phyloP scores from a whole-genome alignment of 1,284 basidiomycete genomes.

The Sporisorium exsertum region DNA sequence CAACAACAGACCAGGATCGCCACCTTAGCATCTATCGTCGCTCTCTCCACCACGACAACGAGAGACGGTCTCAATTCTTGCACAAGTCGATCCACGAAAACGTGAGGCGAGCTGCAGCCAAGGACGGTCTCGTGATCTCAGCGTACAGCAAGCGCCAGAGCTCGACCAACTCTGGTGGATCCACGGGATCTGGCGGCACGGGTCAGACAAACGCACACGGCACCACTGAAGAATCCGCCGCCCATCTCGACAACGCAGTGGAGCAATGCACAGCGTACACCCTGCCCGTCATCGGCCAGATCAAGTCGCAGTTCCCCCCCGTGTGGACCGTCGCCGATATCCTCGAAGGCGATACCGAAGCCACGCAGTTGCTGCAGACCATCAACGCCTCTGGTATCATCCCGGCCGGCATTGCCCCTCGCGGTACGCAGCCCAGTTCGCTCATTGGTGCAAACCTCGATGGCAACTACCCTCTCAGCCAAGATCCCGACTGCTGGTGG shows the following conservation, averaged over 20 bases:
- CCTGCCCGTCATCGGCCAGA: slow-evolving; percentile 32
- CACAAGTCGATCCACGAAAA: slow-evolving; percentile 21
- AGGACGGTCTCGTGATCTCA: background rate
- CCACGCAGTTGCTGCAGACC: slow-evolving; percentile 57
- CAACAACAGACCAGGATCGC: slow-evolving; percentile 5
- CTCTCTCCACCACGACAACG: slow-evolving; percentile 7
- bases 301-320: slow-evolving; percentile 39
- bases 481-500: slow-evolving; percentile 64
- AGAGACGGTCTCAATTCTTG: background rate
- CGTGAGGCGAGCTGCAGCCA: slow-evolving; percentile 8
- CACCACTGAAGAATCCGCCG: slow-evolving; percentile 30
- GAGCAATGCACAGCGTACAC: slow-evolving; percentile 47
- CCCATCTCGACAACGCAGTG: slow-evolving; percentile 19
- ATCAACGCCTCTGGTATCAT: slow-evolving; percentile 60
- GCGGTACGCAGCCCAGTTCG: slow-evolving; percentile 58
- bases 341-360: slow-evolving; percentile 68
- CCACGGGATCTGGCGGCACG: background rate
- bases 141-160: slow-evolving; percentile 3
- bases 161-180: background rate
- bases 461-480: slow-evolving; percentile 5
- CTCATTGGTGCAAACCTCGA: slow-evolving; percentile 8
- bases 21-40: slow-evolving; percentile 8
- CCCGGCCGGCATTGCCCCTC: slow-evolving; percentile 60
- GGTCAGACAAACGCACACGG: background rate
- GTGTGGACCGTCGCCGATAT: slow-evolving; percentile 68